Percentiles rank a stretch among this genome's conserved stretches.
Evolutionary conservation across 1,139 yeast species (phyloP).

Genomic region (Arxiozyma bovina): DNA sequence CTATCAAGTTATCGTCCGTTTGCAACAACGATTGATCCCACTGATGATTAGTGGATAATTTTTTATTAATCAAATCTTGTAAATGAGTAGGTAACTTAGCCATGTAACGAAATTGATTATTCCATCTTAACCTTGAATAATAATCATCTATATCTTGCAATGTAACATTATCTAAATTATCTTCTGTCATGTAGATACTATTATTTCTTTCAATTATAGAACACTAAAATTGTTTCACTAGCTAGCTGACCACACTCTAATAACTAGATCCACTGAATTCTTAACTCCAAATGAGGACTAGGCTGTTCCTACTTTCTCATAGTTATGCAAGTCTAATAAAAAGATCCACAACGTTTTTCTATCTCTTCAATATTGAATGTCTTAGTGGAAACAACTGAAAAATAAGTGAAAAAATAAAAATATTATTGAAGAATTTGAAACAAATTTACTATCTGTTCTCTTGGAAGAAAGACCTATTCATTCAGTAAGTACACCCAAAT

Average conservation of each 20-base stretch:
- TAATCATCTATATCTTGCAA: slow-evolving; percentile 9
- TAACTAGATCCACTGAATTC: background rate
- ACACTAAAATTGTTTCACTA: too few relatives aligned
- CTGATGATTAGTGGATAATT: background rate
- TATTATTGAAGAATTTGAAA: background rate
- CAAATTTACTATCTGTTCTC: too few relatives aligned
- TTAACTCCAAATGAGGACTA: background rate
- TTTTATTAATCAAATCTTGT: slow-evolving; percentile 17
- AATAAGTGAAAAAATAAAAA: too few relatives aligned
- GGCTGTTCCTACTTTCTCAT: background rate
- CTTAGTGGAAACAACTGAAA: background rate
- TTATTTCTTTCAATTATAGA: too few relatives aligned
- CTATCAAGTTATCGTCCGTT: background rate
- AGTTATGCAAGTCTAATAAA: too few relatives aligned
- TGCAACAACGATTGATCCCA: background rate
- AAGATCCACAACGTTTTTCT: too few relatives aligned
- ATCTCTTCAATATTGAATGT: background rate
- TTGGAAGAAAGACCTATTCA: background rate
- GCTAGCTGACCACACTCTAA: background rate
- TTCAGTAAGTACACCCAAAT: background rate
- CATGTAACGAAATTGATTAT: slow-evolving; percentile 25
- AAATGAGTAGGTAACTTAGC: slow-evolving; percentile 23
- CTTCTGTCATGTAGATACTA: background rate
- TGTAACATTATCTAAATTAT: background rate
- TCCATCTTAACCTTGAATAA: slow-evolving; percentile 15